Base-by-base conservation (phyloP, 441 rosid genomes). In the Jatropha podagrica region DNA sequence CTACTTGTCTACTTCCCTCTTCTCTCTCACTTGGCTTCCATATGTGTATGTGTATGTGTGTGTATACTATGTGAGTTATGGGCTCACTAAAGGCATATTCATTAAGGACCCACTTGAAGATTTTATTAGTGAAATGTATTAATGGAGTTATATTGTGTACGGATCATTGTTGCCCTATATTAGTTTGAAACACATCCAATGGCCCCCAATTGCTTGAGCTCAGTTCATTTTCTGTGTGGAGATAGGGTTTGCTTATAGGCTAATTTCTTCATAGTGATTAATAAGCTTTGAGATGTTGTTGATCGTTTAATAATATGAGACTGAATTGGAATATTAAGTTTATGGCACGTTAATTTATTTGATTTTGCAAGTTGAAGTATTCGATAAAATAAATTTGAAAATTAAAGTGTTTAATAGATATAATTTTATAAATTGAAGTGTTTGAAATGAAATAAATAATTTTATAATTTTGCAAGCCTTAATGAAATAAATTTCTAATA, bases 141-240 rank as follows among this genome's bases (percentile, higher is more conserved):
- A 15, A 78, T 88, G 88, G 20, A 72, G 78, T 8, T 78, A 56
- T 66, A 72, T 79, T 11, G 2, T 79, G 40, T 55, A 71, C 63
- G 77, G 73, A 72, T 60, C 66, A 76, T 70, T 27, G 77, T 68
- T 40, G 32, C 61, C n/a, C 54, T 41, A 14, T 15, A 3, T 52
- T 52, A 56, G 66, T 40, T 40, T 37, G 79, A 48, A 71, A 60
- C 77, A 60, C 3, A 48, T 23, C 4, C 37, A 11, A 67, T 65
- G 73, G 72, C 32, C 61, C 23, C 38, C 18, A 71, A 81, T 73
- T 51, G 49, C 61, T 65, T 49, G 72, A 60, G 52, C 56, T 75
- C 80, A 71, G 71, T 77, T 81, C 82, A 82, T 84, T 78, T 74
- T 82, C 61, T 72, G 9, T 76, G 71, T n/a, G 65, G 54, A 60